phyloP scores from a whole-genome alignment of 176 grass and related monocot genomes.

The Raddia guianensis region DNA sequence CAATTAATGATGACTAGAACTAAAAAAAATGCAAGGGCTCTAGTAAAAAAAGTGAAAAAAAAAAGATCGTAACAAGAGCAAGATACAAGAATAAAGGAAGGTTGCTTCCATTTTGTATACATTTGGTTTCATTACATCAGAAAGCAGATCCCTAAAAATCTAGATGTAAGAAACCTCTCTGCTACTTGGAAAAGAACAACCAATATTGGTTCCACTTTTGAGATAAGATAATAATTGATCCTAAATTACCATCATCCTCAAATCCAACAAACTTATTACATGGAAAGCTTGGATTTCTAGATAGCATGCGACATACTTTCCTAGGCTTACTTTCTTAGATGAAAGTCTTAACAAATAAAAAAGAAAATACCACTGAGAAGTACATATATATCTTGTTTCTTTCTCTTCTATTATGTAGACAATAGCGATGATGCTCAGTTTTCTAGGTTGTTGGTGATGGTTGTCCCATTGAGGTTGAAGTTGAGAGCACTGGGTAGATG shows the following conservation, averaged over 20 bases:
- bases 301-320: conserved; percentile 44
- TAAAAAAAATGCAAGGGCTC: no score
- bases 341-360: conserved; percentile 31
- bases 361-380: conserved; percentile 50
- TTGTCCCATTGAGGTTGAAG: conserved; percentile 56
- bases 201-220: conserved; percentile 45
- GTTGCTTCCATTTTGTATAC: conserved; percentile 43
- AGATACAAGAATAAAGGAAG: not conserved
- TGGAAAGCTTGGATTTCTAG: conserved; percentile 45
- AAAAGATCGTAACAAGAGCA: not conserved
- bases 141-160: conserved; percentile 41
- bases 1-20: conserved; percentile 30
- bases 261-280: conserved; percentile 47
- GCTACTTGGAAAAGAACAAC: conserved; percentile 33
- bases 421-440: conserved; percentile 48
- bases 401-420: conserved; percentile 41
- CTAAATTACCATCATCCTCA: conserved; percentile 45
- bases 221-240: conserved; percentile 58
- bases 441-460: conserved; percentile 11
- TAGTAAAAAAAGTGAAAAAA: not conserved
- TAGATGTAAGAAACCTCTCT: conserved; percentile 28
- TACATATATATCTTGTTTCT: conserved; percentile 36
- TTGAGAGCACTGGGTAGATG: conserved; percentile 11
- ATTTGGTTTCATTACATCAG: conserved; percentile 17
- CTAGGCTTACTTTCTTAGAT: conserved; percentile 60